Conservation (phyloP, 225 moss, liverwort and hornwort species). For the Climacium dendroides region DNA sequence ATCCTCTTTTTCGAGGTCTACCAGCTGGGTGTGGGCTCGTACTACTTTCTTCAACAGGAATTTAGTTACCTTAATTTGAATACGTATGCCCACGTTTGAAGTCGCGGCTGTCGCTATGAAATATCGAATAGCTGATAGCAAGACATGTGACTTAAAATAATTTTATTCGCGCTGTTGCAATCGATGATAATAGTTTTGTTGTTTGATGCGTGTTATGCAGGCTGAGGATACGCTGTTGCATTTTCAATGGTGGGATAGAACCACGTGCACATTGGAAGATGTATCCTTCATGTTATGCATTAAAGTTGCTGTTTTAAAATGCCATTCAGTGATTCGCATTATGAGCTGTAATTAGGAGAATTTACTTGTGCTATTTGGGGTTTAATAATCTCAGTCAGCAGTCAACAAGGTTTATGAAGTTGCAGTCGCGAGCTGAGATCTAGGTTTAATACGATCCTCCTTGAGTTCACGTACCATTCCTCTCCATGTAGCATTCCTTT, state of each 20-base stretch:
- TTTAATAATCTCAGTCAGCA: neutral
- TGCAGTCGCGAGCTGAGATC: neutral
- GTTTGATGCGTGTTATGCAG: conserved; percentile 21
- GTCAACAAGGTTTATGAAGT: neutral
- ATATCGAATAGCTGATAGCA: neutral
- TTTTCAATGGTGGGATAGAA: conserved; percentile 87
- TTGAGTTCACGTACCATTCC: neutral
- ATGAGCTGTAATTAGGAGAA: neutral
- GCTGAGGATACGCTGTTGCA: conserved; percentile 72
- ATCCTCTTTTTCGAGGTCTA: neutral
- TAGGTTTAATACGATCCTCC: neutral
- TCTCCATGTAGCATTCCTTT: conserved; percentile 6
- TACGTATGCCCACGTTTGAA: neutral
- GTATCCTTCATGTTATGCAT: conserved; percentile 45
- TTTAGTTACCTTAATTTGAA: neutral
- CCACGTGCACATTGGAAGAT: conserved; percentile 53
- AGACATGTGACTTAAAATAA: neutral
- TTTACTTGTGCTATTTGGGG: neutral
- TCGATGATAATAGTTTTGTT: neutral
- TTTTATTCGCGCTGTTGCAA: neutral
- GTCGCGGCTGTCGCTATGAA: neutral
- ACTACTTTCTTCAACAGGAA: neutral
- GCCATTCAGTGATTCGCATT: neutral
- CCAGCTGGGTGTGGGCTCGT: neutral
- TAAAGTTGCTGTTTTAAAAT: neutral